phyloP scores from a whole-genome alignment of 805 yeast genomes.

The Candida multigemmis region DNA sequence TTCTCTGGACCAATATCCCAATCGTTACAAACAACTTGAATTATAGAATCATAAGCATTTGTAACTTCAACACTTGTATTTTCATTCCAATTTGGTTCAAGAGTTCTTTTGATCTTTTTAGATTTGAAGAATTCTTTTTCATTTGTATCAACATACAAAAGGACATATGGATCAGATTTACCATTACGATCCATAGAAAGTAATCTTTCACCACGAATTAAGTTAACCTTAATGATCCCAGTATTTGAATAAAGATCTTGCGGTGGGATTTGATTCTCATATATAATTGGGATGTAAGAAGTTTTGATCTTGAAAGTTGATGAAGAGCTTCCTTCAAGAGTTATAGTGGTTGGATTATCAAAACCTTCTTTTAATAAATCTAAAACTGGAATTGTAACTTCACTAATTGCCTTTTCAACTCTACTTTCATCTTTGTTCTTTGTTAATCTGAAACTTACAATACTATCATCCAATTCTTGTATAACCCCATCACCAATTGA shows the following conservation, averaged over 20 bases:
- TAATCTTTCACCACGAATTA: conserved; percentile 57
- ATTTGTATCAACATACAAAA: conserved; percentile 57
- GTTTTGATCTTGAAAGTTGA: conserved; percentile 49
- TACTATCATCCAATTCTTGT: conserved; percentile 71
- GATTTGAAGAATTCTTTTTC: conserved; percentile 59
- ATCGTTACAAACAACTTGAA: conserved; percentile 59
- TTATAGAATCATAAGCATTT: conserved; percentile 52
- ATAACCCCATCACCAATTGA: conserved; percentile 65
- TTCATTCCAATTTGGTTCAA: conserved; percentile 90
- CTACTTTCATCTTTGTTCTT: conserved; percentile 47
- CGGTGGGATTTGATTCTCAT: conserved; percentile 51
- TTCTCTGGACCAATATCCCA: conserved; percentile 91
- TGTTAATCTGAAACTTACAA: conserved; percentile 50
- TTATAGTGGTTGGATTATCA: conserved; percentile 47
- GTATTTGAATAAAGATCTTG: conserved; percentile 67
- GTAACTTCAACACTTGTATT: conserved; percentile 42
- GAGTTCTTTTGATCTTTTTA: conserved; percentile 74
- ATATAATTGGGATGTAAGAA: conserved; percentile 71
- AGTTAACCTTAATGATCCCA: conserved; percentile 58
- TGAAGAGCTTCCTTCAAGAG: conserved; percentile 43
- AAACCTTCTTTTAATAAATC: conserved; percentile 61
- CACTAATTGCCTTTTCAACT: conserved; percentile 50
- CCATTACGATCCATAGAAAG: conserved; percentile 88
- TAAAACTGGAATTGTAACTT: conserved; percentile 55
- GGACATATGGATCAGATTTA: conserved; percentile 84